phyloP scores from a whole-genome alignment of 2,329 filamentous ascomycete genomes.

The Botrytis deweyae region DNA sequence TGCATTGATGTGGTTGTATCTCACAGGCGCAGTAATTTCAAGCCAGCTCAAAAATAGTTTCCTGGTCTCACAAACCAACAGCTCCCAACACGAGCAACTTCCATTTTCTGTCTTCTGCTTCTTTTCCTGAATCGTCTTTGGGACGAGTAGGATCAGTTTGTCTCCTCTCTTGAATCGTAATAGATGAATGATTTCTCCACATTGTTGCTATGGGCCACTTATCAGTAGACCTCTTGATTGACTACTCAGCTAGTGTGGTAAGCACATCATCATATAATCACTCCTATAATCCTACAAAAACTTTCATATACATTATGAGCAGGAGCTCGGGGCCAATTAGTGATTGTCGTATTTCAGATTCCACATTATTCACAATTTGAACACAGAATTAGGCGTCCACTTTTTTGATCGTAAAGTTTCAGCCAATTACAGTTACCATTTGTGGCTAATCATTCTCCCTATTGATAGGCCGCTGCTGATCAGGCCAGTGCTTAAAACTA shows the following conservation, averaged over 20 bases:
- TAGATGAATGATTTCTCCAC: not conserved
- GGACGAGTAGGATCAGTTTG: not conserved
- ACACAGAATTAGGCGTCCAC: not conserved
- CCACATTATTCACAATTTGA: not conserved
- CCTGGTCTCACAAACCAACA: not conserved
- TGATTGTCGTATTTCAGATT: not conserved
- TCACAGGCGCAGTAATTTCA: constrained; percentile 8
- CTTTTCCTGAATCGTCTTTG: not conserved
- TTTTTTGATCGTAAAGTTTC: not conserved
- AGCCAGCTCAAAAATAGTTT: not conserved
- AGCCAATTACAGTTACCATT: not conserved
- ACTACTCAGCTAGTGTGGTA: not conserved
- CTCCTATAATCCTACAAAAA: not conserved
- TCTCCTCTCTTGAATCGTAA: not conserved
- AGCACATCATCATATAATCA: not conserved
- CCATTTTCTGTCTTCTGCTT: not conserved
- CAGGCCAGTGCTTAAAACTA: not conserved
- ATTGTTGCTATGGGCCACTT: not conserved
- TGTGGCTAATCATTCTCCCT: not conserved
- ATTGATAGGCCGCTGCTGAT: not conserved
- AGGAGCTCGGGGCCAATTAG: not conserved
- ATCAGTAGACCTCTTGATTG: not conserved
- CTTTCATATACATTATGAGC: not conserved
- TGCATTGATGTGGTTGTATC: not conserved
- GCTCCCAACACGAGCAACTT: not conserved